Conservation (phyloP, 2,329 filamentous ascomycete species). For the Aureobasidium mangrovei region DNA sequence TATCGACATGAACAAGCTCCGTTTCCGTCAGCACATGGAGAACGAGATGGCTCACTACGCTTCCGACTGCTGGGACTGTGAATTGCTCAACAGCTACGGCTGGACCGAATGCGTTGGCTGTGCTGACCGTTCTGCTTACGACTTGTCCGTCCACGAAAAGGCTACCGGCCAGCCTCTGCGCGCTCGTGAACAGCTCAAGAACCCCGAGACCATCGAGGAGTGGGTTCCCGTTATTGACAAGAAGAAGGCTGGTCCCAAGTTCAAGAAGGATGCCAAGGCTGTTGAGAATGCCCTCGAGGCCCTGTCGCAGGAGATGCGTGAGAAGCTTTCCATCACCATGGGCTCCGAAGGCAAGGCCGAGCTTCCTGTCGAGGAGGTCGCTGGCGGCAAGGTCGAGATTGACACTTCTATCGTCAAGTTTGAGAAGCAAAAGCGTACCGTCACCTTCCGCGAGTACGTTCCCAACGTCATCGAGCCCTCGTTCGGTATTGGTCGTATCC, state of each 20-base stretch:
- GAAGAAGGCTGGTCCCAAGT: constrained; percentile 91
- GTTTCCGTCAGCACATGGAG: constrained; percentile 95
- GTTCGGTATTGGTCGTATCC: constrained; percentile 90
- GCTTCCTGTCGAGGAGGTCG: constrained; percentile 61
- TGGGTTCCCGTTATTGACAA: constrained; percentile 83
- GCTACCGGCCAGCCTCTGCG: constrained; percentile 81
- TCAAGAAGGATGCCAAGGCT: constrained; percentile 87
- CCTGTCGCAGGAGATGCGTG: constrained; percentile 70
- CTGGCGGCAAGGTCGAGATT: constrained; percentile 67
- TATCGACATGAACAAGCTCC: constrained; percentile 76
- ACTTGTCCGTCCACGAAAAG: constrained; percentile 84
- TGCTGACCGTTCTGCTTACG: constrained; percentile 90
- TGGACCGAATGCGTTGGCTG: constrained; percentile 99
- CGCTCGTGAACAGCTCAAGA: constrained; percentile 71
- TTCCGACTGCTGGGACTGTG: constrained; percentile 94
- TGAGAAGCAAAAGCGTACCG: constrained; percentile 71
- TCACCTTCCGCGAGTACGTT: constrained; percentile 82
- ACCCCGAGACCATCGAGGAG: constrained; percentile 73
- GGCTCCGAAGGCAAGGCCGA: constrained; percentile 64
- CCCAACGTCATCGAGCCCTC: constrained; percentile 86
- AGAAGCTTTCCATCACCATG: constrained; percentile 68
- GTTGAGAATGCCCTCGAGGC: constrained; percentile 72
- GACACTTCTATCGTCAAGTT: constrained; percentile 72
- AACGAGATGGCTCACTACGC: constrained; percentile 92
- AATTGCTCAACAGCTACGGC: constrained; percentile 81